Evolutionary conservation across 352 stramenopile genomes (phyloP), one percentile per base, ranked within the genome.

Genomic region (Pythium sp.): DNA sequence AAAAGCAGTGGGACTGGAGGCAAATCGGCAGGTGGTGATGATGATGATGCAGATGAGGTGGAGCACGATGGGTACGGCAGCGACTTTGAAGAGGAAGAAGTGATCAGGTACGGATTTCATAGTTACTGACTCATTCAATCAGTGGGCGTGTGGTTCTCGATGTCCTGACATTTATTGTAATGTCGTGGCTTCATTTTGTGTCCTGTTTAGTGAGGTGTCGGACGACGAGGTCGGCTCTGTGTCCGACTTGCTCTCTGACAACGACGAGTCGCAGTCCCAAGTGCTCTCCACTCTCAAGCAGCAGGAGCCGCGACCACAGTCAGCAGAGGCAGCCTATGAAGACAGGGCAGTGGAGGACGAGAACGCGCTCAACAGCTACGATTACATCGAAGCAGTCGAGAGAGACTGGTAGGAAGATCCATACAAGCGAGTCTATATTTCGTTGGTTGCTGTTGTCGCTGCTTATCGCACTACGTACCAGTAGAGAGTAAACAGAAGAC

Each of bases 41-140:
- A 74, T n/a, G 71, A 74, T n/a, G 71, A 68, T 7, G 53, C 76
- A 32, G 77, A 86, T 14, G 71, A 66, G 1, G 54, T 77, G 34
- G 77, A 86, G 22, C 77, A 79, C 26, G 73, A 90, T 47, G 81
- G 80, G 38, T 95, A 95, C 57, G 86, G 84, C 8, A 93, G 84
- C 59, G 86, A 95, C 60, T 95, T 95, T 70, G 86, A 95, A 62
- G 84, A 93, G 63, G 82, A 92, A 66, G 85, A 92, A 64, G 83
- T 93, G 58, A 73, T 71, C 26, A 95, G 84, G 86, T 94, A 77
- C 24, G 60, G 34, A 12, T 41, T 1, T 12, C 34, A 41, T 41
- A 14, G 34, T 41, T 41, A 41, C 9, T 32, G 30, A 3, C 0
- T 5, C 1, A 41, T 41, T 41, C 8, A 41, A 9, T 49, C 41